phyloP scores from a whole-genome alignment of 192 early-diverging fungal species.

The Entophlyctis luteolus region DNA sequence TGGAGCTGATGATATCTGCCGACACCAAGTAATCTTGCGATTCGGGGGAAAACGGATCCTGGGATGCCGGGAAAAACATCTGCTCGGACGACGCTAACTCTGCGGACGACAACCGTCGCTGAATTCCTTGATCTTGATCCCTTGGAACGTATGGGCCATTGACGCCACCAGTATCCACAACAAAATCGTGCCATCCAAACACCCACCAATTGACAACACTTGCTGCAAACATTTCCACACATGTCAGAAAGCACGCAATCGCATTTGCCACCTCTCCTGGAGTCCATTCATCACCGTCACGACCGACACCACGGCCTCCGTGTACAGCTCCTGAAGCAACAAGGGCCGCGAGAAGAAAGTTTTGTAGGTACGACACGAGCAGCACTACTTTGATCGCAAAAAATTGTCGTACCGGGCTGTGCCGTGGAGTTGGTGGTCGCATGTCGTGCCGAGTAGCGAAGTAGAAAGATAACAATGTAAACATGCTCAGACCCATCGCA shows the following conservation, averaged over 20 bases:
- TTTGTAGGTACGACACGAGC: constrained; percentile 20
- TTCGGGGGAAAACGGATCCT: no score
- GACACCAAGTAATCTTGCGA: no score
- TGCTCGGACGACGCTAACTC: background rate
- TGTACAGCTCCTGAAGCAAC: constrained; percentile 38
- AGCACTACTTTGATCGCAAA: constrained; percentile 30
- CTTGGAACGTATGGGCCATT: no score
- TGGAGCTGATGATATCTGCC: no score
- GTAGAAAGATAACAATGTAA: constrained; percentile 61
- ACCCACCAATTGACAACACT: constrained; percentile 46
- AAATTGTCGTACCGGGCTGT: constrained; percentile 22
- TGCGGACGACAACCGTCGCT: background rate
- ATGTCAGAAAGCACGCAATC: constrained; percentile 51
- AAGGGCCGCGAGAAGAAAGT: constrained; percentile 40
- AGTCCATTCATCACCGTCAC: constrained; percentile 29
- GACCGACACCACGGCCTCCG: no score
- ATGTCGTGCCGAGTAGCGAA: constrained; percentile 49
- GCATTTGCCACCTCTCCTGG: constrained; percentile 46
- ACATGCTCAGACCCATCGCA: constrained; percentile 65
- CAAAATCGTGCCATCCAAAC: constrained; percentile 29
- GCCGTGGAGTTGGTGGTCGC: constrained; percentile 11
- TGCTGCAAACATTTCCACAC: constrained; percentile 54
- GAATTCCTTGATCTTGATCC: no score
- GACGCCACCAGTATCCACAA: background rate
- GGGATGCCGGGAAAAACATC: background rate